A percentile compares a stretch with the other conserved stretches of the same genome.
Evolutionary conservation across 2,329 filamentous ascomycete genomes (phyloP).

Genomic region (Trichoderma harzianum): DNA sequence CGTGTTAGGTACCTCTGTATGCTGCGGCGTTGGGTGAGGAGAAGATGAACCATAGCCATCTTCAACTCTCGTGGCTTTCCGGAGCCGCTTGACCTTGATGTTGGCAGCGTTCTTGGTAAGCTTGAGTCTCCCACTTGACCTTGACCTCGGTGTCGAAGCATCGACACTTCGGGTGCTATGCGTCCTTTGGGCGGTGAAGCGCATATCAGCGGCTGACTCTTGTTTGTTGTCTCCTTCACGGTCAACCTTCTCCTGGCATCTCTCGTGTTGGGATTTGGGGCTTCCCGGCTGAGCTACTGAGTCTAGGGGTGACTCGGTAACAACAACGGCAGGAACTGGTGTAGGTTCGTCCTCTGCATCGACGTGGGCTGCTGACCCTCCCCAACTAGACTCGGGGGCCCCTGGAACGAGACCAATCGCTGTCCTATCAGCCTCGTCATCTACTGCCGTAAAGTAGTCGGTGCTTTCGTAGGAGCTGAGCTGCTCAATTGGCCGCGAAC

Average conservation of each 20-base stretch:
- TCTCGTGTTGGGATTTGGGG: not conserved
- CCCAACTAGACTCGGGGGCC: not conserved
- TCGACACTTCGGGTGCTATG: not conserved
- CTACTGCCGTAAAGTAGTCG: slow-evolving; percentile 1
- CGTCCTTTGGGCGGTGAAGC: not conserved
- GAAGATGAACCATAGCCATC: not conserved
- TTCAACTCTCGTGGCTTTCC: not conserved
- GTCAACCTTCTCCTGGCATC: not conserved
- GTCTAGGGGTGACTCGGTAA: not conserved
- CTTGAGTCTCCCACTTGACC: not conserved
- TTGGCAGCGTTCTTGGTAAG: slow-evolving; percentile 11
- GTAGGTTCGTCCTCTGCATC: not conserved
- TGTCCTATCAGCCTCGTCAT: not conserved
- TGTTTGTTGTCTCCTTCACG: not conserved
- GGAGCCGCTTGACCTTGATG: slow-evolving; percentile 9
- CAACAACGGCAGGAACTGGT: not conserved
- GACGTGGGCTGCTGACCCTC: not conserved
- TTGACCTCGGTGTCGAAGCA: not conserved
- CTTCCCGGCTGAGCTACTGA: not conserved
- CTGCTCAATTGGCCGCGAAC: not conserved
- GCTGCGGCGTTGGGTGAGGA: not conserved
- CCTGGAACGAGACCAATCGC: not conserved
- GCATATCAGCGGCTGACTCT: not conserved
- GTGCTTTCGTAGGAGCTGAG: not conserved
- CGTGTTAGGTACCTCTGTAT: not conserved